Percentiles rank a stretch among this genome's conserved stretches.
Evolutionary conservation across 805 yeast species (phyloP).

Genomic region (Candida berthetii): DNA sequence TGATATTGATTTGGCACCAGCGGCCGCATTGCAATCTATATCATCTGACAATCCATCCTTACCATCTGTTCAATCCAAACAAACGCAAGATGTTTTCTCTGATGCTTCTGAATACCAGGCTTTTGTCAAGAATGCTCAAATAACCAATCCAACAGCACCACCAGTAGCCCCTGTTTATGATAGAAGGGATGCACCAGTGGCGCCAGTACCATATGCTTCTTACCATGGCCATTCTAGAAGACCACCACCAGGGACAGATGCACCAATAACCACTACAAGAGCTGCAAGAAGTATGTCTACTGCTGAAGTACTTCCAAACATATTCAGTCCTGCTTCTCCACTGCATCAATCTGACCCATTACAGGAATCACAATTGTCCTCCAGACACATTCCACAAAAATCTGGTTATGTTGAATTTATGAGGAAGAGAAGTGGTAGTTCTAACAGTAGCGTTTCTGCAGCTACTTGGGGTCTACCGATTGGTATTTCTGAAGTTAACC

Average conservation of each 20-base stretch:
- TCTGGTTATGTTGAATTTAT: conserved; percentile 43
- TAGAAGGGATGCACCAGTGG: conserved; percentile 29
- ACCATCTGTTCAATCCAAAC: background rate
- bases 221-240: conserved; percentile 19
- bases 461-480: conserved; percentile 44
- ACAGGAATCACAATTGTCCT: background rate
- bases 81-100: background rate
- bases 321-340: conserved; percentile 9
- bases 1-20: conserved; percentile 1
- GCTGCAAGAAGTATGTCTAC: conserved; percentile 29
- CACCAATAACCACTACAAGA: conserved; percentile 26
- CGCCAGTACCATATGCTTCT: conserved; percentile 20
- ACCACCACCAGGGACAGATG: conserved; percentile 32
- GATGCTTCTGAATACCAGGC: background rate
- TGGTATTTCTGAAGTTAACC: conserved; percentile 45
- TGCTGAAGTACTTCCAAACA: conserved; percentile 8
- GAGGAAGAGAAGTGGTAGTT: conserved; percentile 38
- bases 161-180: conserved; percentile 23
- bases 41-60: background rate
- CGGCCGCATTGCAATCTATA: background rate
- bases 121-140: conserved; percentile 1
- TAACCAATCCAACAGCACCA: conserved; percentile 1
- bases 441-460: conserved; percentile 42
- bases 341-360: conserved; percentile 4
- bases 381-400: conserved; percentile 36